phyloP scores from a whole-genome alignment of 108 stramenopile species.

The Asterionellopsis glacialis region DNA sequence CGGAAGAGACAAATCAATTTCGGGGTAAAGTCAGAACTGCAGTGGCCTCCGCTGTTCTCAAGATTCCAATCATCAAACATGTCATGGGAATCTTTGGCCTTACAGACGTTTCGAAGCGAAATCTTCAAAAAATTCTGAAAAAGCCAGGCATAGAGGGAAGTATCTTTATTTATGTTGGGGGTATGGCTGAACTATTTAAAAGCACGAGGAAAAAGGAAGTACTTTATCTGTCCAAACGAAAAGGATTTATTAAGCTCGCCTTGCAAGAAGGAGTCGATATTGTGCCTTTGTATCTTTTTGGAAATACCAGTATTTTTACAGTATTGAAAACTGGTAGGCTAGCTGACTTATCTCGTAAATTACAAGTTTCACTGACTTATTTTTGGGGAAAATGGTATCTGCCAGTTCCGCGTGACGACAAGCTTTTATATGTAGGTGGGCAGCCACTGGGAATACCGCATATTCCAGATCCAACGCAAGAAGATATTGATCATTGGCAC shows the following conservation, averaged over 20 bases:
- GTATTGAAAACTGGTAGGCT: slow-evolving; percentile 41
- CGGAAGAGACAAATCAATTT: slow-evolving; percentile 11
- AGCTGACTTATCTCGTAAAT: slow-evolving; percentile 41
- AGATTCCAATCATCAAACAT: slow-evolving; percentile 47
- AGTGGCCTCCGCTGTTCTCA: slow-evolving; percentile 34
- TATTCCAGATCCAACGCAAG: slow-evolving; percentile 43
- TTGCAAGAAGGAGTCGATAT: slow-evolving; percentile 46
- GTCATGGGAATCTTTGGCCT: slow-evolving; percentile 61
- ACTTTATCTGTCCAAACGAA: slow-evolving; percentile 39
- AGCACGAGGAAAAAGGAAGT: slow-evolving; percentile 4
- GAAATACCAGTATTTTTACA: slow-evolving; percentile 22
- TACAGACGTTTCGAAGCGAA: slow-evolving; percentile 35
- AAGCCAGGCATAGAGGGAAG: slow-evolving; percentile 31
- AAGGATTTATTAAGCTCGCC: slow-evolving; percentile 65
- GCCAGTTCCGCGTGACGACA: slow-evolving; percentile 58
- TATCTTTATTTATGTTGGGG: slow-evolving; percentile 12
- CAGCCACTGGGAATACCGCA: slow-evolving; percentile 38
- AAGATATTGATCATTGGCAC: slow-evolving; percentile 62
- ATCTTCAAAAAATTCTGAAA: slow-evolving; percentile 21
- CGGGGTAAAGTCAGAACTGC: slow-evolving; percentile 27
- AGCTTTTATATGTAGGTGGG: slow-evolving; percentile 45
- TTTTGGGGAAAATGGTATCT: slow-evolving; percentile 62
- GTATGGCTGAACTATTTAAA: slow-evolving; percentile 16
- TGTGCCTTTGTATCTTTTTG: slow-evolving; percentile 55
- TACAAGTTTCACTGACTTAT: slow-evolving; percentile 41